A percentile compares a stretch with the other conserved stretches of the same genome.
Evolutionary conservation across 805 yeast genomes (phyloP).

Genomic region (Torulaspora indica): DNA sequence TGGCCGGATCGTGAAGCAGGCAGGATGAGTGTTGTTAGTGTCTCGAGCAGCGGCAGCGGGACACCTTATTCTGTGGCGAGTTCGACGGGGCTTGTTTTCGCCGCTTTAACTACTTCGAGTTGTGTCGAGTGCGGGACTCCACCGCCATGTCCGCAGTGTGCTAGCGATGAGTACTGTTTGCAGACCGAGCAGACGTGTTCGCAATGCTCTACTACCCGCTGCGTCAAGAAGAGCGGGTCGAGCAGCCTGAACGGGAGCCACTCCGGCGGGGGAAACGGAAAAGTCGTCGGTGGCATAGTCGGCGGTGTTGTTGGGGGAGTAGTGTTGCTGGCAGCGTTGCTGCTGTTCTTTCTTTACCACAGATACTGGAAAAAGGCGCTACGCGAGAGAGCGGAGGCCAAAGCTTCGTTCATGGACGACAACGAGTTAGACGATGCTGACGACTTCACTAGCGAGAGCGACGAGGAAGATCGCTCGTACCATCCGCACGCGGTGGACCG

Average conservation of each 20-base stretch:
- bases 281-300: conserved; percentile 67
- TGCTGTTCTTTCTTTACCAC: conserved; percentile 40
- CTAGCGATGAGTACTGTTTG: conserved; percentile 48
- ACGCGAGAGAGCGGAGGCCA: conserved; percentile 31
- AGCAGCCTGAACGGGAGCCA: conserved; percentile 9
- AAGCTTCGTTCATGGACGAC: conserved; percentile 23
- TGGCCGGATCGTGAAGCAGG: not conserved
- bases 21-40: conserved; percentile 6
- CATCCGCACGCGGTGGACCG: conserved; percentile 2
- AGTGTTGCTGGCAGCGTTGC: conserved; percentile 36
- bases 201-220: conserved; percentile 52
- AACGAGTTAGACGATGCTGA: conserved; percentile 28
- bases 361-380: conserved; percentile 40
- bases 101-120: conserved; percentile 26
- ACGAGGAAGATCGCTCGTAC: conserved; percentile 3
- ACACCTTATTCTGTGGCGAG: conserved; percentile 3
- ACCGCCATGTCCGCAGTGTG: conserved; percentile 54
- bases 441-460: conserved; percentile 21
- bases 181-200: conserved; percentile 53
- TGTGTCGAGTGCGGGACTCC: conserved; percentile 41
- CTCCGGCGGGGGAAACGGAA: conserved; percentile 42
- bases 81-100: conserved; percentile 3
- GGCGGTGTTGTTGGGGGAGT: conserved; percentile 53
- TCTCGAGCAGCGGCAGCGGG: conserved; percentile 1
- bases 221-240: conserved; percentile 36